A percentile compares a stretch with the other conserved stretches of the same genome.
These are phyloP conservation scores for Mikania micrantha DNA, from an alignment of 129 eudicot genomes.

Conservation along the genomic window DNA sequence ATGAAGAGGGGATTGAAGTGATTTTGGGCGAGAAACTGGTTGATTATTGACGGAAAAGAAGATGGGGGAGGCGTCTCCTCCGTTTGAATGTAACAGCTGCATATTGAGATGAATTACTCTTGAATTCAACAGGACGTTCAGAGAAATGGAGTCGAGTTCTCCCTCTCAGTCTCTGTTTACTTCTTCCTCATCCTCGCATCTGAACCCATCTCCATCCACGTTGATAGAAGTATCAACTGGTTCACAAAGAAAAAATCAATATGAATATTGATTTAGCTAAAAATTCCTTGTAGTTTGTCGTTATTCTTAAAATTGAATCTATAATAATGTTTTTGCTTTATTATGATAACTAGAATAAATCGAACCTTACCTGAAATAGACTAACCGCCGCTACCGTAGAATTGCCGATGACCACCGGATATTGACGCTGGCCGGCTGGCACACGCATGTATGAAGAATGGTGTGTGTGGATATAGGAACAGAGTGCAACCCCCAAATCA, in stretches of 20 bases:
- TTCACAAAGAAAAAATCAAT: too few species aligned
- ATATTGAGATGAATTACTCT: not conserved
- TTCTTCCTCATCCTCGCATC: too few species aligned
- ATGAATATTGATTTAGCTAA: too few species aligned
- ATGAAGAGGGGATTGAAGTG: not conserved
- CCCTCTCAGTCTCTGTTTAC: too few species aligned
- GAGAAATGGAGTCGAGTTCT: too few species aligned
- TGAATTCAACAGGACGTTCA: too few species aligned
- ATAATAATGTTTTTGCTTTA: too few species aligned
- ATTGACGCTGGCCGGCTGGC: not conserved
- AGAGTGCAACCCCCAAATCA: not conserved
- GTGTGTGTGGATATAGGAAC: not conserved
- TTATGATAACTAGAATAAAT: not conserved
- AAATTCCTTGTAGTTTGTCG: too few species aligned
- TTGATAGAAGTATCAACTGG: too few species aligned
- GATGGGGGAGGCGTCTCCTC: conserved; percentile 14
- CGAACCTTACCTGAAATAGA: not conserved
- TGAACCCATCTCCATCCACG: too few species aligned
- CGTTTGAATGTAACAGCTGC: not conserved
- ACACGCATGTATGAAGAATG: not conserved
- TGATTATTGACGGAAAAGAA: not conserved
- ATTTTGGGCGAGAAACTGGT: conserved; percentile 1
- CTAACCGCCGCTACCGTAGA: not conserved
- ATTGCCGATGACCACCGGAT: not conserved
- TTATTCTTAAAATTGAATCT: too few species aligned